These are phyloP conservation scores for Pinus albicaulis DNA, from an alignment of 75 land plant species.

Conservation along the genomic window DNA sequence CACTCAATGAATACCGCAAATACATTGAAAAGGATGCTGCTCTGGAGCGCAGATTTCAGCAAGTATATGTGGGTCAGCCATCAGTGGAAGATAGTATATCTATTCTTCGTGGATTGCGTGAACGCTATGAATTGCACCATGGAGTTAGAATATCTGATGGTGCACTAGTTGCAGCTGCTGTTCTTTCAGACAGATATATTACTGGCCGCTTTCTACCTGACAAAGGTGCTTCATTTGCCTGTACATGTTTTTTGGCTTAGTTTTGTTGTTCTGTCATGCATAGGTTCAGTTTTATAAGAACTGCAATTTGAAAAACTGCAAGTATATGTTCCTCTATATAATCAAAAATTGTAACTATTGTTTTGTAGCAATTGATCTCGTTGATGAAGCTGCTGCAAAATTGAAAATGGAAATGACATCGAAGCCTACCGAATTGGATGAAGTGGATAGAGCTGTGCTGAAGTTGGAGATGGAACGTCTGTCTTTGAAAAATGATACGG, in stretches of 20 bases:
- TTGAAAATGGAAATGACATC: constrained; percentile 88
- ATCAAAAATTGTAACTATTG: background rate
- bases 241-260: background rate
- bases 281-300: background rate
- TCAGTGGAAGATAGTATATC: constrained; percentile 60
- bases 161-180: constrained; percentile 54
- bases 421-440: constrained; percentile 78
- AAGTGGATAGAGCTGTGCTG: constrained; percentile 64
- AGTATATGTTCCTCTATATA: background rate
- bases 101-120: constrained; percentile 55
- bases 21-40: constrained; percentile 68
- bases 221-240: constrained; percentile 27
- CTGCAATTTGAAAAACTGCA: background rate
- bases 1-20: constrained; percentile 57
- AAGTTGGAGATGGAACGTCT: constrained; percentile 87
- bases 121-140: constrained; percentile 61
- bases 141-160: constrained; percentile 61
- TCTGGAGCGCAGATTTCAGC: constrained; percentile 62
- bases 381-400: constrained; percentile 92
- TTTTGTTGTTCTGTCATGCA: background rate
- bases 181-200: constrained; percentile 45
- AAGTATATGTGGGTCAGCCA: constrained; percentile 59
- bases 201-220: constrained; percentile 55
- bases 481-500: constrained; percentile 71
- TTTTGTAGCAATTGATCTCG: constrained; percentile 75